Evolutionary conservation across 371 early-diverging fungal species (phyloP).

Genomic region (Mortierella sp.): DNA sequence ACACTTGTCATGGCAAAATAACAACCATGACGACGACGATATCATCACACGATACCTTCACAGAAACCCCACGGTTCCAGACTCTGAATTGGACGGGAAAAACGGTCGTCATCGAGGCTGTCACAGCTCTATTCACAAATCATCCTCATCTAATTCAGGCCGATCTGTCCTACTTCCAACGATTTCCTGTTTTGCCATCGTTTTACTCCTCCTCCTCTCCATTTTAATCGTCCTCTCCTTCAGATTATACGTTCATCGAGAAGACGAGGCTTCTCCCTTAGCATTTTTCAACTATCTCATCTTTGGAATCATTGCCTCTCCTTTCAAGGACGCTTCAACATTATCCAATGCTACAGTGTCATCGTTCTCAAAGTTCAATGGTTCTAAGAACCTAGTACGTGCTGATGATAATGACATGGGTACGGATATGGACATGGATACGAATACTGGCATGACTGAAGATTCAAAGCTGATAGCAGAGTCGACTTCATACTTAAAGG

Average conservation of each 20-base stretch:
- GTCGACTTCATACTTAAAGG: not conserved
- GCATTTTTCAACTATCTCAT: constrained; percentile 26
- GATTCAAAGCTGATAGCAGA: not conserved
- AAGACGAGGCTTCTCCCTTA: constrained; percentile 14
- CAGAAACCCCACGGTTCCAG: not conserved
- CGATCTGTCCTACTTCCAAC: not conserved
- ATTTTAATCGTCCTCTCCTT: constrained; percentile 20
- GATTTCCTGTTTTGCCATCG: not conserved
- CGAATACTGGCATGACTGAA: not conserved
- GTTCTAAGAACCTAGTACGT: too few relatives aligned
- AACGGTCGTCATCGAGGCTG: not conserved
- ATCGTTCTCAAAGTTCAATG: constrained; percentile 8
- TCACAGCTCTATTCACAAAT: not conserved
- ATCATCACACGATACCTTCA: constrained; percentile 12
- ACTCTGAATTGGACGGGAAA: not conserved
- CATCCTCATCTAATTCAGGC: not conserved
- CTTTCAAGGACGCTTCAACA: constrained; percentile 6
- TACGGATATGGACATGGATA: too few relatives aligned
- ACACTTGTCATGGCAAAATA: not conserved
- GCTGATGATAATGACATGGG: too few relatives aligned
- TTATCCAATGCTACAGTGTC: constrained; percentile 11
- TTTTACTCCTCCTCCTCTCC: not conserved
- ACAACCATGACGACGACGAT: constrained; percentile 10
- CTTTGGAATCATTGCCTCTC: constrained; percentile 7
- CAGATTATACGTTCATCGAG: constrained; percentile 25